Conservation (phyloP, 768 basidiomycete species). For the Suillus decipiens region DNA sequence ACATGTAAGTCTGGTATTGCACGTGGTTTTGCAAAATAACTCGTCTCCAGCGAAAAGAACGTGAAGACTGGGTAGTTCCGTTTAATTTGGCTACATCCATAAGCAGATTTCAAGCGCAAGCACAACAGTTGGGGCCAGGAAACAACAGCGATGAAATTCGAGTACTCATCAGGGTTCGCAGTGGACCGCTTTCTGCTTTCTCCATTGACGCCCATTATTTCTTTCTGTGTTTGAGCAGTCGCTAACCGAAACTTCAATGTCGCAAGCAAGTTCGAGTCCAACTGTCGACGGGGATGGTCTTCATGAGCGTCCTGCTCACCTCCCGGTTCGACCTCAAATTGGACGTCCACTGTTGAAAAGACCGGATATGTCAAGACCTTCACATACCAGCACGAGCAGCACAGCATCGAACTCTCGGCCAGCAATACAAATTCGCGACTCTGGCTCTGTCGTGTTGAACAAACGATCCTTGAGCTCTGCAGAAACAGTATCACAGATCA, state of each 20-base stretch:
- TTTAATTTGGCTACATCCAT: conserved; percentile 40
- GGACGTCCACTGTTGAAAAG: conserved; percentile 17
- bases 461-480: conserved; percentile 28
- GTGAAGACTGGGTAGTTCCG: conserved; percentile 45
- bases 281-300: conserved; percentile 17
- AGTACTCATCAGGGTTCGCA: conserved; percentile 59
- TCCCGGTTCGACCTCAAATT: conserved; percentile 26
- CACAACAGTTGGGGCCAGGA: conserved; percentile 24
- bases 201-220: conserved; percentile 40
- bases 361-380: conserved; percentile 19
- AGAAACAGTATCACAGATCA: conserved; percentile 37
- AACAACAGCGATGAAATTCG: conserved; percentile 35
- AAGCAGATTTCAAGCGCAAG: conserved; percentile 31
- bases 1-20: conserved; percentile 25
- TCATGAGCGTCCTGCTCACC: conserved; percentile 27
- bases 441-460: conserved; percentile 18
- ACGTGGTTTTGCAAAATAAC: conserved; percentile 25
- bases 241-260: conserved; percentile 27
- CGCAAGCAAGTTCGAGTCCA: conserved; percentile 17
- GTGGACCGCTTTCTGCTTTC: conserved; percentile 40
- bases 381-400: conserved; percentile 12
- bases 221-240: conserved; percentile 48
- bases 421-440: conserved; percentile 11
- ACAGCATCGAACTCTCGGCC: conserved; percentile 15
- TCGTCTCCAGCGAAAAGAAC: conserved; percentile 42